Conservation (phyloP, 2,329 filamentous ascomycete genomes). For the Myriosclerotinia duriaeana region DNA sequence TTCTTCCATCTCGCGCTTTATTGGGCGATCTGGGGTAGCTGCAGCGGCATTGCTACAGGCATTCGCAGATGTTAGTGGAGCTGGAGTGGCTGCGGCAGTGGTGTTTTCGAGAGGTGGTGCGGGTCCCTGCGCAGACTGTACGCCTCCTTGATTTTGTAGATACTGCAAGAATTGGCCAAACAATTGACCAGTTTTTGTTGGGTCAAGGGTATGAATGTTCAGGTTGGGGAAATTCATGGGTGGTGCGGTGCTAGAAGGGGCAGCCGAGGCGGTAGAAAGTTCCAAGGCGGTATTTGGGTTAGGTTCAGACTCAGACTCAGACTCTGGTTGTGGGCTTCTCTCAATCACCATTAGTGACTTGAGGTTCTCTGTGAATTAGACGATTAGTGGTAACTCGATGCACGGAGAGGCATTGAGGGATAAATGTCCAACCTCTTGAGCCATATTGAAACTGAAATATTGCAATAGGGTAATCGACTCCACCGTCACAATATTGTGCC, state of each 20-base stretch:
- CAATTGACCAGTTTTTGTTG: background rate
- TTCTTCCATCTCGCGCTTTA: conserved; percentile 2
- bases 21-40: background rate
- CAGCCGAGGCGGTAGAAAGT: too few relatives aligned
- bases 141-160: background rate
- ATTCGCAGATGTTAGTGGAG: background rate
- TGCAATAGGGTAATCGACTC: background rate
- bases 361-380: background rate
- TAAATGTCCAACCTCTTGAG: background rate
- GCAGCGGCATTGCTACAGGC: background rate
- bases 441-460: conserved; percentile 16
- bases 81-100: background rate
- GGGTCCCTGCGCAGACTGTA: background rate
- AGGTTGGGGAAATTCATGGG: background rate
- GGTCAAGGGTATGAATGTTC: background rate
- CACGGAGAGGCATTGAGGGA: background rate
- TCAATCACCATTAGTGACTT: background rate
- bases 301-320: background rate
- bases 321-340: background rate
- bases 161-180: background rate
- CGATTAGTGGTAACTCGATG: background rate
- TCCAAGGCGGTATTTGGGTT: accelerated
- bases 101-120: background rate
- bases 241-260: background rate
- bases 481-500: too few relatives aligned